Evolutionary conservation across 1,284 basidiomycete species (phyloP).

Genomic region (Trichosporon coremiiforme): DNA sequence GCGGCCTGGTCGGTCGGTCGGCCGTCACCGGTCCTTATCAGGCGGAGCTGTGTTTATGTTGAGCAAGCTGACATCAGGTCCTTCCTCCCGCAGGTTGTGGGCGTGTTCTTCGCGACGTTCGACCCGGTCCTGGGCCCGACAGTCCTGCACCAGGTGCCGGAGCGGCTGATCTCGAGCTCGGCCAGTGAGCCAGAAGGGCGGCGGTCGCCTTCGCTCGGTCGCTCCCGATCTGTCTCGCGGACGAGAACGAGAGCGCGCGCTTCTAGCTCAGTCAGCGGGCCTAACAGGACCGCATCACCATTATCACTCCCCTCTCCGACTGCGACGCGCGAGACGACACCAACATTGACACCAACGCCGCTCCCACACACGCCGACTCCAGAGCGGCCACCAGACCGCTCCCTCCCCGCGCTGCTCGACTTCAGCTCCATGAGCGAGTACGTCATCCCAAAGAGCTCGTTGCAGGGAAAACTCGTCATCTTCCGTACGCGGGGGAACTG

Average conservation of each 20-base stretch:
- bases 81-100: slow-evolving; percentile 55
- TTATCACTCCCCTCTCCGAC: not conserved
- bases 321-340: not conserved
- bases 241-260: slow-evolving; percentile 9
- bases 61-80: slow-evolving; percentile 45
- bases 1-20: too few species aligned
- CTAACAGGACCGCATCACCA: not conserved
- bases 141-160: slow-evolving; percentile 55
- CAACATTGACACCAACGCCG: slow-evolving; percentile 16
- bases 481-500: slow-evolving; percentile 47
- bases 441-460: slow-evolving; percentile 82
- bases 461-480: slow-evolving; percentile 86
- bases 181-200: slow-evolving; percentile 26
- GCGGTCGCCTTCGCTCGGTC: slow-evolving; percentile 28
- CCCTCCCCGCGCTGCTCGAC: slow-evolving; percentile 67
- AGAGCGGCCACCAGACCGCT: not conserved
- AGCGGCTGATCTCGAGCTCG: slow-evolving; percentile 52
- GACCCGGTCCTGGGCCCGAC: slow-evolving; percentile 53
- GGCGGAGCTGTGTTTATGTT: not conserved
- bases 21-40: not conserved
- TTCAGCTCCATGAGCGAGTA: slow-evolving; percentile 91
- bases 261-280: not conserved
- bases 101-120: slow-evolving; percentile 57
- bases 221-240: slow-evolving; percentile 38
- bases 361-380: not conserved